A percentile compares a stretch with the other conserved stretches of the same genome.
Conservation (phyloP, 192 early-diverging fungal genomes). For the Coemansia sp. region DNA sequence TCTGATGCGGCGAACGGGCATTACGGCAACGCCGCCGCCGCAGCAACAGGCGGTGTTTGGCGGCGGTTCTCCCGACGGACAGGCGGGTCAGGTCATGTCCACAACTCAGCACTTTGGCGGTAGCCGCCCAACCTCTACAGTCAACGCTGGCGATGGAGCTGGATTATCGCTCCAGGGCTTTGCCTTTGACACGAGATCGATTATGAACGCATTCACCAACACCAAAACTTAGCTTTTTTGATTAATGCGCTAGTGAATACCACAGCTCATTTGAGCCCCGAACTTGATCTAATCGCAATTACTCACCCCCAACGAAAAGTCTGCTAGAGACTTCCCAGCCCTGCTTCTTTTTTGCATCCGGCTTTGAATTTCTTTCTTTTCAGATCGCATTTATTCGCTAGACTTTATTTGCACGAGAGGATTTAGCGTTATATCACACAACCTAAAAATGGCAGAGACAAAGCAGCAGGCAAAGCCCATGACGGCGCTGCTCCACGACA, state of each 20-base stretch:
- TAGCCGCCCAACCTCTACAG: background rate
- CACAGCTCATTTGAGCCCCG: background rate
- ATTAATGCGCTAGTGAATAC: background rate
- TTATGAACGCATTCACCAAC: slow-evolving; percentile 38
- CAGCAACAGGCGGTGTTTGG: slow-evolving; percentile 8
- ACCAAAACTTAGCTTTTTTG: background rate
- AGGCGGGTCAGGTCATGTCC: background rate
- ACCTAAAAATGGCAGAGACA: slow-evolving; percentile 11
- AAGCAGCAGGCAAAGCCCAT: slow-evolving; percentile 50
- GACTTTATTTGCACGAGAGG: background rate
- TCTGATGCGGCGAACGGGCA: slow-evolving; percentile 50
- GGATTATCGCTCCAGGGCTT: slow-evolving; percentile 12
- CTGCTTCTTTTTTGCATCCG: background rate
- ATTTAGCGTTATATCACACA: background rate
- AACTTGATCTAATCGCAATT: background rate
- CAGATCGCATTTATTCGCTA: background rate
- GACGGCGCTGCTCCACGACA: slow-evolving; percentile 45
- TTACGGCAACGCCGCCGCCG: slow-evolving; percentile 21
- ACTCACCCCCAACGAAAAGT: background rate
- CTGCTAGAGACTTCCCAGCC: background rate
- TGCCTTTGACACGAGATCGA: slow-evolving; percentile 29
- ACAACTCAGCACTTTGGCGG: slow-evolving; percentile 8
- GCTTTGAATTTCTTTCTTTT: background rate
- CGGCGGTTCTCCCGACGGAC: background rate
- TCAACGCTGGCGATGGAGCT: background rate